Conservation (phyloP, 441 rosid species). For the Euphorbia corollata region DNA sequence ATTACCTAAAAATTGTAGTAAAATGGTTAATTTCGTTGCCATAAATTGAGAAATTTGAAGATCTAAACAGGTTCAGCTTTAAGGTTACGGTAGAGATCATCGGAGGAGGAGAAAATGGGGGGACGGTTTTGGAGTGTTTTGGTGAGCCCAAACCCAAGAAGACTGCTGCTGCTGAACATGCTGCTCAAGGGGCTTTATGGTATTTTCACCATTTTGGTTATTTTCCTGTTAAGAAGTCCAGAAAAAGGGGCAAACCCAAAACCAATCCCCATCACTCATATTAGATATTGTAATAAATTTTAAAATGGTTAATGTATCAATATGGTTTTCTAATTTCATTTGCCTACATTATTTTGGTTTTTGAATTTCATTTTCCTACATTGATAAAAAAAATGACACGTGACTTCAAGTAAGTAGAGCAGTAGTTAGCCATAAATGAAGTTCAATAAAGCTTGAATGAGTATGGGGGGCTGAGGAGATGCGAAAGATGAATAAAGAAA, state of each 20-base stretch:
- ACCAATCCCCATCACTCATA: no score
- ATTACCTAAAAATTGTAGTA: background rate
- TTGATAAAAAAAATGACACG: no score
- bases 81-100: conserved; percentile 42
- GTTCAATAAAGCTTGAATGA: no score
- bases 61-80: conserved; percentile 36
- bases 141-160: conserved; percentile 36
- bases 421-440: no score
- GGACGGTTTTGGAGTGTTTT: conserved; percentile 37
- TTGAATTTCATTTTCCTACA: no score
- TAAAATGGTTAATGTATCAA: no score
- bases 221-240: conserved; percentile 15
- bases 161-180: conserved; percentile 60
- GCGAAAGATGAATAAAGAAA: no score
- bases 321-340: no score
- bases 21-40: background rate
- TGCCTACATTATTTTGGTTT: no score
- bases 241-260: conserved; percentile 2
- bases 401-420: no score
- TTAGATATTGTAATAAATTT: no score
- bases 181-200: conserved; percentile 69
- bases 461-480: no score
- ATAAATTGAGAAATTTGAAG: background rate
- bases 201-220: conserved; percentile 38
- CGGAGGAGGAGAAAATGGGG: conserved; percentile 14